A percentile compares a stretch with the other conserved stretches of the same genome.
Conservation (phyloP, 2,329 filamentous ascomycete species). For the Claviceps pazoutovae region DNA sequence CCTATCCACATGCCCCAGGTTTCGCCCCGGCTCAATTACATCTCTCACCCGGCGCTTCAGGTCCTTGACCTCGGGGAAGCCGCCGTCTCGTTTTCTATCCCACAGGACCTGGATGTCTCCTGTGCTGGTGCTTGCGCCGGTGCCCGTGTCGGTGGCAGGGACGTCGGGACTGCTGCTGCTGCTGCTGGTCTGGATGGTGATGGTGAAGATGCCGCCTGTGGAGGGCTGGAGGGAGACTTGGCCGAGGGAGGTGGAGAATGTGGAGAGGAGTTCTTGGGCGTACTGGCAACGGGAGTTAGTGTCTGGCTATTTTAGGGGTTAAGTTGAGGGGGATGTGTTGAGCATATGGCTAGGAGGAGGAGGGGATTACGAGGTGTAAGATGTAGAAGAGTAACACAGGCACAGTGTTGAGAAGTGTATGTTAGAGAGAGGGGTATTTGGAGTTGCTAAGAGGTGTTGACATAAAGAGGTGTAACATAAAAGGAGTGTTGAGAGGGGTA, state of each 20-base stretch:
- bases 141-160: too few species aligned
- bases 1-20: conserved; percentile 71
- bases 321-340: not conserved
- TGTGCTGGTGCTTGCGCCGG: not conserved
- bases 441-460: too few species aligned
- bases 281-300: conserved; percentile 39
- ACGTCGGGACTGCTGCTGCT: too few species aligned
- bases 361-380: too few species aligned
- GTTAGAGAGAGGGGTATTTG: too few species aligned
- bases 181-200: conserved; percentile 39
- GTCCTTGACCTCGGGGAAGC: conserved; percentile 89
- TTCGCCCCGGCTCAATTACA: conserved; percentile 60
- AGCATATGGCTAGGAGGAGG: too few species aligned
- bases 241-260: conserved; percentile 69
- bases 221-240: conserved; percentile 78
- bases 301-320: not conserved
- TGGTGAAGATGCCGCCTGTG: conserved; percentile 71
- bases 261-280: conserved; percentile 88
- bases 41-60: conserved; percentile 76
- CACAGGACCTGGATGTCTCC: conserved; percentile 43
- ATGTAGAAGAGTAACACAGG: too few species aligned
- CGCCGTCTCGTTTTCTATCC: conserved; percentile 76
- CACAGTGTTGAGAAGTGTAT: too few species aligned
- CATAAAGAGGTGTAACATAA: too few species aligned
- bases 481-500: too few species aligned